These are phyloP conservation scores for Calonectria hawksworthii DNA, from an alignment of 2,329 filamentous ascomycete genomes.

Conservation along the genomic window DNA sequence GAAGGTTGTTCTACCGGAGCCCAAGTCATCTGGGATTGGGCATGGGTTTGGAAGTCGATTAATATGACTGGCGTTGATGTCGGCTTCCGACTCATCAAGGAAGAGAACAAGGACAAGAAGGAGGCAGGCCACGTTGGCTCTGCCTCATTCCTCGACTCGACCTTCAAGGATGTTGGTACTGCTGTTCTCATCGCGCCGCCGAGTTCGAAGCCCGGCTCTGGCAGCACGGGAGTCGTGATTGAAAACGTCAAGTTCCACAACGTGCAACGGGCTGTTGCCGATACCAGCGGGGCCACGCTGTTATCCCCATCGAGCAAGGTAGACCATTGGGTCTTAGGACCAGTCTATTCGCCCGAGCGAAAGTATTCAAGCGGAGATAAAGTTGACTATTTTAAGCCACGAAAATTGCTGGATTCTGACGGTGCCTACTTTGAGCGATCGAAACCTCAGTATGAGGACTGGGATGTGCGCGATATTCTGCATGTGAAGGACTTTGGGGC, in stretches of 20 bases:
- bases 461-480: not conserved
- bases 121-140: not conserved
- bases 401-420: not conserved
- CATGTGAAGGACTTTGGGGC: constrained; percentile 56
- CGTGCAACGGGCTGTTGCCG: not conserved
- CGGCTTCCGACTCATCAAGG: not conserved
- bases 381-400: not conserved
- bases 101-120: not conserved
- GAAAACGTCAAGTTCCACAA: not conserved
- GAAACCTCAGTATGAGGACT: not conserved
- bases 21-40: constrained; percentile 81
- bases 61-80: not conserved
- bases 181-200: not conserved
- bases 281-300: not conserved
- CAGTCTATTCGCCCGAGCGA: not conserved
- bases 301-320: not conserved
- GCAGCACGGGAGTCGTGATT: not conserved
- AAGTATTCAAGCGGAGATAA: not conserved
- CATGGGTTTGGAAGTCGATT: constrained; percentile 60
- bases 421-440: not conserved
- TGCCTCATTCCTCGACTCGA: not conserved
- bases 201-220: not conserved
- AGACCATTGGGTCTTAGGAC: not conserved
- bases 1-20: constrained; percentile 74
- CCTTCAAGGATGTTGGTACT: not conserved